These are phyloP conservation scores for Lactarius quietus DNA, from an alignment of 768 basidiomycete species.

Conservation along the genomic window DNA sequence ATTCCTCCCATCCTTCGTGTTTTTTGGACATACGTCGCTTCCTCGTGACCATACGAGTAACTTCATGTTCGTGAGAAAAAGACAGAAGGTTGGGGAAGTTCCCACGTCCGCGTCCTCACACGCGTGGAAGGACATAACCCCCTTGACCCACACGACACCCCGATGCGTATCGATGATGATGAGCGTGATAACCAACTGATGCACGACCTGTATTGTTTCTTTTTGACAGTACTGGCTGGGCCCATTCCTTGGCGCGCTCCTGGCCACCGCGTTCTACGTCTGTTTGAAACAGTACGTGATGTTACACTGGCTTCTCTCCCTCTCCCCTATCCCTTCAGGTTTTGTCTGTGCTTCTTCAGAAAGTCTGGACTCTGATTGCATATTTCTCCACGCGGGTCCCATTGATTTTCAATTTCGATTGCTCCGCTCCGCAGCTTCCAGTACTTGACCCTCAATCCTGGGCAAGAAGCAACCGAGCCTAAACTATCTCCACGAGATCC, in stretches of 20 bases:
- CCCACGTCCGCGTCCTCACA: neutral
- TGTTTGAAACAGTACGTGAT: slow-evolving; percentile 48
- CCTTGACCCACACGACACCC: slow-evolving; percentile 10
- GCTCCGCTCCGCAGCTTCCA: slow-evolving; percentile 35
- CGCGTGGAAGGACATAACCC: neutral
- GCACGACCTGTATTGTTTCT: neutral
- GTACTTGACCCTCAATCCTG: slow-evolving; percentile 55
- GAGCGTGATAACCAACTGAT: slow-evolving; percentile 10
- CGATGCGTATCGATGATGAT: slow-evolving; percentile 10
- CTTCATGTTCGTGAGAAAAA: neutral
- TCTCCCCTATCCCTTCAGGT: neutral
- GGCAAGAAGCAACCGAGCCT: slow-evolving; percentile 42
- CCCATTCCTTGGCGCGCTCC: slow-evolving; percentile 60
- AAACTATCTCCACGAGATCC: slow-evolving; percentile 43
- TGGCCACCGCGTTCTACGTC: slow-evolving; percentile 55
- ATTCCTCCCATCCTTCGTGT: neutral
- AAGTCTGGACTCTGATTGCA: slow-evolving; percentile 5
- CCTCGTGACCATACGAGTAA: neutral
- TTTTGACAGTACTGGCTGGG: slow-evolving; percentile 62
- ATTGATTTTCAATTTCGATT: neutral
- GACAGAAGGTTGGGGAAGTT: neutral
- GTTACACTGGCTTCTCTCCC: neutral
- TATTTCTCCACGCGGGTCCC: neutral
- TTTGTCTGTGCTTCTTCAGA: neutral
- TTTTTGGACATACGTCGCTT: neutral